These are phyloP conservation scores for Clavariopsis aquatica DNA, from an alignment of 495 filamentous ascomycete genomes.

Conservation along the genomic window DNA sequence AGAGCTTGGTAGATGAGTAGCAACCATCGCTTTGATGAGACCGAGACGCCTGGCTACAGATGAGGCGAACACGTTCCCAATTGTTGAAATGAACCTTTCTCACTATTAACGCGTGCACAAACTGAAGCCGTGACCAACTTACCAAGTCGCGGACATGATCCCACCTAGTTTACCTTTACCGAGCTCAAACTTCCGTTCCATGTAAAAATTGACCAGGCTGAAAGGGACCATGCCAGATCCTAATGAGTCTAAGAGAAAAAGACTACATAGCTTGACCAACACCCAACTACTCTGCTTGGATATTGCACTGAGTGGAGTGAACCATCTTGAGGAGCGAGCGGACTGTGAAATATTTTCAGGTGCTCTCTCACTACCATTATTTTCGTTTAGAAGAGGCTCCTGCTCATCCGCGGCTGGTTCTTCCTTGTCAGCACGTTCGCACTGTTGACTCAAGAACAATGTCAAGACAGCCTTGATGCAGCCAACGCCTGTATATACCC, in stretches of 20 bases:
- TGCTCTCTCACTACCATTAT: neutral
- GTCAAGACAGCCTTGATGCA: slow-evolving; percentile 65
- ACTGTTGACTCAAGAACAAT: slow-evolving; percentile 57
- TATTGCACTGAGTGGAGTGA: slow-evolving; percentile 29
- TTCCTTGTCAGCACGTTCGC: slow-evolving; percentile 52
- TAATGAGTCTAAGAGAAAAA: slow-evolving; percentile 77
- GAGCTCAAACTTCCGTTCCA: slow-evolving; percentile 73
- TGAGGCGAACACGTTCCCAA: slow-evolving; percentile 70
- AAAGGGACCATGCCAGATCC: slow-evolving; percentile 75
- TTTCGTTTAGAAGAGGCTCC: slow-evolving; percentile 18
- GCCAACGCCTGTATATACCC: slow-evolving; percentile 67
- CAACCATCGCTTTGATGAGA: slow-evolving; percentile 84
- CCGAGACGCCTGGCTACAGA: slow-evolving; percentile 77
- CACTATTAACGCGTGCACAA: slow-evolving; percentile 59
- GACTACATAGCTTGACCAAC: slow-evolving; percentile 69
- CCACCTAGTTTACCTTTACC: slow-evolving; percentile 57
- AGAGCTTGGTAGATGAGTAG: slow-evolving; percentile 77
- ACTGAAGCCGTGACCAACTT: slow-evolving; percentile 15
- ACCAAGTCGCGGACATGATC: slow-evolving; percentile 37
- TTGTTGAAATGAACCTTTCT: slow-evolving; percentile 59
- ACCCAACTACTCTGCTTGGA: slow-evolving; percentile 51
- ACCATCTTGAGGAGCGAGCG: neutral
- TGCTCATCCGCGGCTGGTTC: slow-evolving; percentile 30
- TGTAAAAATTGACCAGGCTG: slow-evolving; percentile 59
- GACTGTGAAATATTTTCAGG: neutral